These are phyloP conservation scores for Yamadazyma takamatsuzukensis DNA, from an alignment of 805 yeast species.

Conservation along the genomic window DNA sequence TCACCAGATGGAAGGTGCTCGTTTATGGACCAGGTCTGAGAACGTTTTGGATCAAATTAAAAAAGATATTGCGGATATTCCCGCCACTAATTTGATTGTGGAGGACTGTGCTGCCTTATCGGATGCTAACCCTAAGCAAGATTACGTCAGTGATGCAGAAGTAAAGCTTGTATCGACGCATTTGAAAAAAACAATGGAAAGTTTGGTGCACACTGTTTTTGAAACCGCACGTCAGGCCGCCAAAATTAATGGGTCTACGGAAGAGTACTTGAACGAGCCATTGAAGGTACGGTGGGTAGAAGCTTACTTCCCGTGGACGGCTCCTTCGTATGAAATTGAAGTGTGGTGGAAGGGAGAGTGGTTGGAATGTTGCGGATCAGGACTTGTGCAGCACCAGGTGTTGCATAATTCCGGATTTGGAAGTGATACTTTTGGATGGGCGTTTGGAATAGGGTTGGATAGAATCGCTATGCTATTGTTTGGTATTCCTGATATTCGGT, in stretches of 20 bases:
- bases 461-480: slow-evolving; percentile 93
- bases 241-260: slow-evolving; percentile 52
- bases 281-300: slow-evolving; percentile 90
- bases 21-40: slow-evolving; percentile 66
- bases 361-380: slow-evolving; percentile 97
- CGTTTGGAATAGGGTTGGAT: slow-evolving; percentile 94
- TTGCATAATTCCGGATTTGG: slow-evolving; percentile 64
- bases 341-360: slow-evolving; percentile 99
- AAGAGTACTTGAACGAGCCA: slow-evolving; percentile 64
- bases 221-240: slow-evolving; percentile 65
- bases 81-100: slow-evolving; percentile 66
- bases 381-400: slow-evolving; percentile 79
- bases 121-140: slow-evolving; percentile 74
- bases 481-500: slow-evolving; percentile 91
- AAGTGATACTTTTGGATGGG: slow-evolving; percentile 81
- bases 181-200: slow-evolving; percentile 81
- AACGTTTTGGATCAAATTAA: slow-evolving; percentile 38
- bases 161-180: slow-evolving; percentile 69
- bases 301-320: slow-evolving; percentile 96
- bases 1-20: slow-evolving; percentile 97
- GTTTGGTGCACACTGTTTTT: slow-evolving; percentile 78
- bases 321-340: slow-evolving; percentile 97
- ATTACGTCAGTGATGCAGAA: slow-evolving; percentile 66
- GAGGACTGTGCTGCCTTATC: slow-evolving; percentile 54
- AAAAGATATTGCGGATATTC: slow-evolving; percentile 60